Evolutionary conservation across 306 rosid species (phyloP).

Genomic region (Nissolia schottii): DNA sequence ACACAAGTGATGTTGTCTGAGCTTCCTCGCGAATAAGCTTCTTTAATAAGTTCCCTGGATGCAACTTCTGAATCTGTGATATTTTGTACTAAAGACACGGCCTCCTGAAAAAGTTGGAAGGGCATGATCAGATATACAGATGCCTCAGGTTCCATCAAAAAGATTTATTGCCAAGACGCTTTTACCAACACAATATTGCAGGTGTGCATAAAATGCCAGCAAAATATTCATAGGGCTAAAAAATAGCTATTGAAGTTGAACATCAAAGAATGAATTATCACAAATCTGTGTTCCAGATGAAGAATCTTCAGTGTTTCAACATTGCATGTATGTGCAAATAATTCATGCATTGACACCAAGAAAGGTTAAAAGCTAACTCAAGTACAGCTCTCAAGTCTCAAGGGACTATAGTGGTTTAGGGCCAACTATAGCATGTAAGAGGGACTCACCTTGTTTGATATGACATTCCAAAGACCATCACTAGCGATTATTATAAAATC

Average conservation of each 20-base stretch:
- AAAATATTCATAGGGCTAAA: not conserved
- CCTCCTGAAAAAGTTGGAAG: conserved; percentile 51
- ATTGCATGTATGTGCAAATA: not conserved
- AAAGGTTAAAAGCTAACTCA: not conserved
- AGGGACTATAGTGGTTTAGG: too few relatives aligned
- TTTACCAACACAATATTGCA: not conserved
- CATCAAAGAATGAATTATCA: not conserved
- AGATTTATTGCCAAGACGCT: not conserved
- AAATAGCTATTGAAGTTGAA: not conserved
- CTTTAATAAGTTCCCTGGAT: conserved; percentile 63
- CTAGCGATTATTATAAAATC: conserved; percentile 84
- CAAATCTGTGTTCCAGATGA: not conserved
- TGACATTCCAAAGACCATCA: conserved; percentile 91
- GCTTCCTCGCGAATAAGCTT: conserved; percentile 78
- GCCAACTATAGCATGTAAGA: not conserved
- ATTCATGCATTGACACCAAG: not conserved
- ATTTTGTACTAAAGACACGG: conserved; percentile 66
- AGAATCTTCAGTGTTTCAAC: not conserved
- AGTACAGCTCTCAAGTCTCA: too few relatives aligned
- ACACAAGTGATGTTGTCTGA: conserved; percentile 87
- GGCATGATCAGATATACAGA: not conserved
- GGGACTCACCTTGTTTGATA: conserved; percentile 68
- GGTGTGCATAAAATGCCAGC: not conserved
- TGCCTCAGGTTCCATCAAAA: not conserved
- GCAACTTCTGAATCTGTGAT: conserved; percentile 75